phyloP scores from a whole-genome alignment of 768 basidiomycete species.

The Rhizopogon vinicolor region DNA sequence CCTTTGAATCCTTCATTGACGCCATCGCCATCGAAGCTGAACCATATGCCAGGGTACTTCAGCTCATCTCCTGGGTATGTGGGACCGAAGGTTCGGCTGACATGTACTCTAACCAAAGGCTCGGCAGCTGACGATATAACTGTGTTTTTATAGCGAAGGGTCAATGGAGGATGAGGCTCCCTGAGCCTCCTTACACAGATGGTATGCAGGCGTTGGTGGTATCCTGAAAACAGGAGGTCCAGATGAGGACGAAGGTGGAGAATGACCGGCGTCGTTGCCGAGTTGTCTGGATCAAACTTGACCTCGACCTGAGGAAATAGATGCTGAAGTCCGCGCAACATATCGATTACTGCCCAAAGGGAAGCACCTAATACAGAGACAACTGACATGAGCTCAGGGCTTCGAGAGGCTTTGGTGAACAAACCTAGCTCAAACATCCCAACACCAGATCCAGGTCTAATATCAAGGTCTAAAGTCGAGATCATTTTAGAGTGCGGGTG shows the following conservation, averaged over 20 bases:
- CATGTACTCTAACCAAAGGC: slow-evolving; percentile 55
- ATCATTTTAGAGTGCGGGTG: slow-evolving; percentile 39
- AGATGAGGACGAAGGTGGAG: slow-evolving; percentile 78
- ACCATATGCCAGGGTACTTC: slow-evolving; percentile 80
- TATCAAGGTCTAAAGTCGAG: slow-evolving; percentile 67
- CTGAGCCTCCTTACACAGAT: slow-evolving; percentile 68
- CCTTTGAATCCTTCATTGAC: slow-evolving; percentile 51
- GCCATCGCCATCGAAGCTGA: slow-evolving; percentile 76
- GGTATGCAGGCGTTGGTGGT: slow-evolving; percentile 74
- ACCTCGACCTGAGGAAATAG: slow-evolving; percentile 78
- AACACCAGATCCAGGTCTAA: slow-evolving; percentile 70
- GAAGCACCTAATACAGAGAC: slow-evolving; percentile 50
- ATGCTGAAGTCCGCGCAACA: slow-evolving; percentile 59
- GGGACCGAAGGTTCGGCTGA: slow-evolving; percentile 75
- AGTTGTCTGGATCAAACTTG: slow-evolving; percentile 73
- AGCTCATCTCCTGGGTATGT: slow-evolving; percentile 78
- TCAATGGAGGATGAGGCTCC: slow-evolving; percentile 62
- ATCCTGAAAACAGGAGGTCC: slow-evolving; percentile 80
- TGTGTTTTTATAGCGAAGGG: slow-evolving; percentile 61
- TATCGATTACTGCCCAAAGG: slow-evolving; percentile 72
- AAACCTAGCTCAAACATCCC: slow-evolving; percentile 76
- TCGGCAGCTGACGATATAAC: slow-evolving; percentile 60
- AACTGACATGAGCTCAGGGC: background rate
- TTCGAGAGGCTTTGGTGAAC: slow-evolving; percentile 1
- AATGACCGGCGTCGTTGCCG: slow-evolving; percentile 68